These are phyloP conservation scores for Acephala macrosclerotiorum DNA, from an alignment of 2,329 filamentous ascomycete species.

Conservation along the genomic window DNA sequence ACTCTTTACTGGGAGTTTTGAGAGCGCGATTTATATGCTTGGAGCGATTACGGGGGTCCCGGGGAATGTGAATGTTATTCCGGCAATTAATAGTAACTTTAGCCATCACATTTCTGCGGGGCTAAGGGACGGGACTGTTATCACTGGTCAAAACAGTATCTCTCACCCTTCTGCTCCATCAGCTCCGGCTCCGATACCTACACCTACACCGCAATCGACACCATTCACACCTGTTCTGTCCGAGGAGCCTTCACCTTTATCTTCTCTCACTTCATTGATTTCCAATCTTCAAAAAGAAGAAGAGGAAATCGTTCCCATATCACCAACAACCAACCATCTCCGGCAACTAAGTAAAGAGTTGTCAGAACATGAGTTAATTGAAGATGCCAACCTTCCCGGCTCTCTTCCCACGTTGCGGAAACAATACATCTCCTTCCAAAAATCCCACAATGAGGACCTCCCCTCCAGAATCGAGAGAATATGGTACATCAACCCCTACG, in stretches of 20 bases:
- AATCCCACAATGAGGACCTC: conserved; percentile 76
- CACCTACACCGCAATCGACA: conserved; percentile 13
- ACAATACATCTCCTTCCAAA: conserved; percentile 84
- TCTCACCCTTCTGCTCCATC: conserved; percentile 68
- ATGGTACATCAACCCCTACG: conserved; percentile 99
- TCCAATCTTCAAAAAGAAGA: conserved; percentile 15
- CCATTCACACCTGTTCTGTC: background rate
- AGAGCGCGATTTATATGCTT: conserved; percentile 89
- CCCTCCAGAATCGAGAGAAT: conserved; percentile 79
- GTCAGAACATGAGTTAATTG: conserved; percentile 69
- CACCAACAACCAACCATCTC: conserved; percentile 25
- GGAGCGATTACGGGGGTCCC: conserved; percentile 88
- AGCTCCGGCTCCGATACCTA: conserved; percentile 36
- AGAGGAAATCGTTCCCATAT: conserved; percentile 23
- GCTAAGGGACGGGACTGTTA: conserved; percentile 76
- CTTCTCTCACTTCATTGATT: background rate
- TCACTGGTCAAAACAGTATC: conserved; percentile 93
- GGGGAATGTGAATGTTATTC: conserved; percentile 78
- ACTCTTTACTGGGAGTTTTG: conserved; percentile 90
- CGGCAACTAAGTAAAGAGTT: conserved; percentile 48
- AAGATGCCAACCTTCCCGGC: conserved; percentile 83
- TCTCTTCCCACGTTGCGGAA: conserved; percentile 81
- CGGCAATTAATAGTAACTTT: conserved; percentile 94
- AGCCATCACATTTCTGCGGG: conserved; percentile 92
- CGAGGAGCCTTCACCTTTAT: background rate